Evolutionary conservation across 768 basidiomycete species (phyloP), one percentile per base, ranked within the genome.

Genomic region (Strobilomyces confusus): DNA sequence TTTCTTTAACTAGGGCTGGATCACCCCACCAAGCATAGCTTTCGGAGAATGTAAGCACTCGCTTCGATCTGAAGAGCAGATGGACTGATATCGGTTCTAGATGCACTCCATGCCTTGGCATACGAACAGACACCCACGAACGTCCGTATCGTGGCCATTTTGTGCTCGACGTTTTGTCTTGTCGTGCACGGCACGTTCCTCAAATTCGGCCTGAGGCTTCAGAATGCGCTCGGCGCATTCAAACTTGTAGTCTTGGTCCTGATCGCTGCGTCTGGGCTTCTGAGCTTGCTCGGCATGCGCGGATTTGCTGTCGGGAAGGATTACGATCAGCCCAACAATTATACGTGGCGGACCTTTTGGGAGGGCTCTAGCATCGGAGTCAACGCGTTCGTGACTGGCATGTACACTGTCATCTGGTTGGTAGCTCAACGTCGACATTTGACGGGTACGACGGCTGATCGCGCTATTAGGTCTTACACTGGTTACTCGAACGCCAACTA

Each of bases 401-500:
- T 89, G 29, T 87, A 86, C 63, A 84, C 77, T 57, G 83, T 88
- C 41, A 83, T 86, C 22, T 89, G 87, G 87, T 86, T 49, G 11
- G 72, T n/a, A 1, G 11, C 30, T 14, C n/a, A 4, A 1, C 22
- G 3, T 14, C 30, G 9, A 5, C 32, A 4, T 15, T 47, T 15
- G 4, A 0, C 3, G 8, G 11, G 49, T 5, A 36, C 29, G 30
- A 8, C 22, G 3, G 9, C 44, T 48, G 5, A 59, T 26, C 49
- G 14, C 14, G 30, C 26, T 26, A n/a, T 11, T 38, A 87, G 86
- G 86, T 83, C 84, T 0, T 87, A 82, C 61, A 75, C 79, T 44
- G 88, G 88, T 0, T 91, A 88, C 62, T 79, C 81, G 3, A 87
- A 85, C 52, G 86, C 86, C 11, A 88, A 89, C 62, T 88, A 87